A percentile compares a stretch with the other conserved stretches of the same genome.
phyloP scores from a whole-genome alignment of 208 protist species.

The Acanthamoeba triangularis region DNA sequence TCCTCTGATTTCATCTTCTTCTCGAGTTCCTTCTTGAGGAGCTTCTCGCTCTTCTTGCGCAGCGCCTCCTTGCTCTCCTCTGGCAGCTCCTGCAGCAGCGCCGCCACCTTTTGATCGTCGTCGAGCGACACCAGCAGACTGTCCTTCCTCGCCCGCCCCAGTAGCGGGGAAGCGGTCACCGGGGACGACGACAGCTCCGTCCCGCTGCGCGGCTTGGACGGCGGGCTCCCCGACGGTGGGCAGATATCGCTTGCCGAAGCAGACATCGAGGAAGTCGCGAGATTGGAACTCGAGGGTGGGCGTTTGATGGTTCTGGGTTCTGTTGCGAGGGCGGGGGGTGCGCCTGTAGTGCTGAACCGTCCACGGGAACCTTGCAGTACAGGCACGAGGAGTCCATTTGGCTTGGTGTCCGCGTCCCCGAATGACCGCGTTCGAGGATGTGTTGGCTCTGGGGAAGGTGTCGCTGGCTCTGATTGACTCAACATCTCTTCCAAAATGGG shows the following conservation, averaged over 20 bases:
- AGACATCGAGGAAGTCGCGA: background rate
- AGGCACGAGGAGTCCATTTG: background rate
- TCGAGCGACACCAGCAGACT: background rate
- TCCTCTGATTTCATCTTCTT: slow-evolving; percentile 67
- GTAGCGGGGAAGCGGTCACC: background rate
- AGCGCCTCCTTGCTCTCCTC: slow-evolving; percentile 61
- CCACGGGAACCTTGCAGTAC: background rate
- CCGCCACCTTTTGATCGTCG: slow-evolving; percentile 30
- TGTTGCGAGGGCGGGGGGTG: background rate
- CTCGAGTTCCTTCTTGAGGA: slow-evolving; percentile 61
- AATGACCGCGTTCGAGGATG: background rate
- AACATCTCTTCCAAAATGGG: background rate
- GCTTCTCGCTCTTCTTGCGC: slow-evolving; percentile 67
- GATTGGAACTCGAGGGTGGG: background rate
- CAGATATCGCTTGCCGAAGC: background rate
- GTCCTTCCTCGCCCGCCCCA: background rate
- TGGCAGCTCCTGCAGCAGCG: slow-evolving; percentile 52
- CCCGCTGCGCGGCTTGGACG: background rate
- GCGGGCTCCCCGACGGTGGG: background rate
- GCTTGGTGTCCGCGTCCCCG: background rate
- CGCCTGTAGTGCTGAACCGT: background rate
- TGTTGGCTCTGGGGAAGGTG: too few species aligned
- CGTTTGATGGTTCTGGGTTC: background rate
- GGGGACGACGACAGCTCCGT: background rate
- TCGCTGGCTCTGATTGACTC: background rate